Conservation (phyloP, 345 rosid species). For the Passiflora organensis region DNA sequence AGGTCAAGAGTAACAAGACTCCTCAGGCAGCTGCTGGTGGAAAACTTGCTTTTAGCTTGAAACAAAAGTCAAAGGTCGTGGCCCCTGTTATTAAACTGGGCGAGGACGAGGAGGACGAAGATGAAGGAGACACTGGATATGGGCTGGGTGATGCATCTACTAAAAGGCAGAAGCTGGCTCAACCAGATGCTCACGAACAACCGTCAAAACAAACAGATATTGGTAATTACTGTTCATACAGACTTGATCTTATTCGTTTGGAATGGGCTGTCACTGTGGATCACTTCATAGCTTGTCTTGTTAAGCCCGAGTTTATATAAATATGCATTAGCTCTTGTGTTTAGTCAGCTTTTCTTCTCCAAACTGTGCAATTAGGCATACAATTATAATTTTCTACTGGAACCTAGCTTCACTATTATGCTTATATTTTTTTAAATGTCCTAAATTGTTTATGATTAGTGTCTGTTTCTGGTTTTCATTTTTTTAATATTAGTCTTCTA, state of each 20-base stretch:
- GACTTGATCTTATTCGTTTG: conserved; percentile 18
- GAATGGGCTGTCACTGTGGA: conserved; percentile 15
- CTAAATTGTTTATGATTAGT: too few relatives aligned
- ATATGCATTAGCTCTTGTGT: conserved; percentile 11
- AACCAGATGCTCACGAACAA: conserved; percentile 39
- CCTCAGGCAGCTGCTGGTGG: conserved; percentile 45
- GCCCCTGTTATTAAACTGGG: conserved; percentile 79
- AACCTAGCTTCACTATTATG: too few relatives aligned
- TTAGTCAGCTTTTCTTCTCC: neutral
- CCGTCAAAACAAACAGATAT: conserved; percentile 45
- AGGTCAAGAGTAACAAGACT: conserved; percentile 43
- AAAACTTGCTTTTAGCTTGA: conserved; percentile 95
- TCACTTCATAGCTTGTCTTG: too few relatives aligned
- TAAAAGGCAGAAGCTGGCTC: conserved; percentile 72
- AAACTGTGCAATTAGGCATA: too few relatives aligned
- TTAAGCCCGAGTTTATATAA: too few relatives aligned
- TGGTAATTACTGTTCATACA: conserved; percentile 75
- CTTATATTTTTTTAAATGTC: too few relatives aligned
- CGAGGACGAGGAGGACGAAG: conserved; percentile 77
- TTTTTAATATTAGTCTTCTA: too few relatives aligned
- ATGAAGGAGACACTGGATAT: conserved; percentile 46
- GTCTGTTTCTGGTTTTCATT: too few relatives aligned
- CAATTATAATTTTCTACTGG: too few relatives aligned
- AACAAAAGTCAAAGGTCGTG: conserved; percentile 85
- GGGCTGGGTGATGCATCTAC: conserved; percentile 38